phyloP scores from a whole-genome alignment of 2,329 filamentous ascomycete genomes.

The Talaromyces sp. region DNA sequence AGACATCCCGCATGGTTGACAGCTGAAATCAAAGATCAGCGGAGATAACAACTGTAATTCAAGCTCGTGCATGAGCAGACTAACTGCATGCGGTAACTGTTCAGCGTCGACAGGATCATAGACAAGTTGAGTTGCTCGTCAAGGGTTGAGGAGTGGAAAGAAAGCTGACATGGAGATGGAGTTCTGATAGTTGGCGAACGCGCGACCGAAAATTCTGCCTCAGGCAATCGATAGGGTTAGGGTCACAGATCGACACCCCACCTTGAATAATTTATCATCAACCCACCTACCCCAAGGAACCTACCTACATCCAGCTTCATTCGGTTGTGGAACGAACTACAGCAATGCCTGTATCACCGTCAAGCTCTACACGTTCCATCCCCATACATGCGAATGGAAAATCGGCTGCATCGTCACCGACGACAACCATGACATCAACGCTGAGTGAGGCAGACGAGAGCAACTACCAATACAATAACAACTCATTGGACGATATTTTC shows the following conservation, averaged over 20 bases:
- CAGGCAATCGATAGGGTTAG: neutral
- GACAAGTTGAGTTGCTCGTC: neutral
- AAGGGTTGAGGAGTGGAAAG: neutral
- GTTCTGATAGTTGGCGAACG: neutral
- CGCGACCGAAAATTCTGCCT: neutral
- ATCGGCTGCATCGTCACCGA: conserved; percentile 1
- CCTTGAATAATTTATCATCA: conserved; percentile 4
- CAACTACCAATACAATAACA: conserved; percentile 32
- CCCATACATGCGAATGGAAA: neutral
- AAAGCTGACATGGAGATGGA: neutral
- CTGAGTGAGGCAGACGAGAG: conserved; percentile 19
- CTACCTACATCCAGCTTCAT: neutral
- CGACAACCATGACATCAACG: conserved; percentile 19
- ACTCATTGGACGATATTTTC: conserved; percentile 43
- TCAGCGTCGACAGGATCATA: neutral
- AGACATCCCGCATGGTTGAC: neutral
- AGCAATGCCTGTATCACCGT: conserved; percentile 15
- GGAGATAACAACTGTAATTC: neutral
- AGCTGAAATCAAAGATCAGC: neutral
- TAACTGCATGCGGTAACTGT: neutral
- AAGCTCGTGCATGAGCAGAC: neutral
- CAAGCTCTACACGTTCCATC: conserved; percentile 15
- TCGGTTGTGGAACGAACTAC: neutral
- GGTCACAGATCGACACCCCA: neutral
- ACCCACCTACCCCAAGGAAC: neutral